A percentile compares a stretch with the other conserved stretches of the same genome.
Evolutionary conservation across 2,329 filamentous ascomycete species (phyloP).

Genomic region (Neonectria faginata): DNA sequence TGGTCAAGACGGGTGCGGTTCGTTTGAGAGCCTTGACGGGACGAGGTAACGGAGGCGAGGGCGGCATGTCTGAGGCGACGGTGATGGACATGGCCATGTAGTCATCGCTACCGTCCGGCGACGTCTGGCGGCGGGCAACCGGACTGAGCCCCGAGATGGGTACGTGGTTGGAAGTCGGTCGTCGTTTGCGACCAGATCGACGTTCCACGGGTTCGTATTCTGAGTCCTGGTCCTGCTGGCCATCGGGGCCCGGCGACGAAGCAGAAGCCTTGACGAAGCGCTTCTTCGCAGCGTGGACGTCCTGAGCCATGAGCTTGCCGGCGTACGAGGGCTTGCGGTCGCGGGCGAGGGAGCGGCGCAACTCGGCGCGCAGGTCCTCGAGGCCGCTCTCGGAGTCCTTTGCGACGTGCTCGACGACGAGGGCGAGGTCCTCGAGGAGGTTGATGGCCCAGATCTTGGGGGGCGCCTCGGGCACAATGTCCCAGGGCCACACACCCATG

Average conservation of each 20-base stretch:
- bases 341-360: conserved; percentile 45
- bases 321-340: conserved; percentile 47
- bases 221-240: conserved; percentile 33
- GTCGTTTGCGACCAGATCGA: conserved; percentile 38
- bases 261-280: conserved; percentile 41
- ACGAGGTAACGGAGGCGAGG: conserved; percentile 42
- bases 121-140: conserved; percentile 35
- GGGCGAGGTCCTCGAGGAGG: conserved; percentile 45
- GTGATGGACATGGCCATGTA: conserved; percentile 45
- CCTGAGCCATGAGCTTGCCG: conserved; percentile 46
- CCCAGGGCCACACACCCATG: conserved; percentile 47
- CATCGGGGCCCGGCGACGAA: conserved; percentile 37
- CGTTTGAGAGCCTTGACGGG: conserved; percentile 41
- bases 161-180: conserved; percentile 37
- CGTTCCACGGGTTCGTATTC: conserved; percentile 34
- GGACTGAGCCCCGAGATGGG: conserved; percentile 36
- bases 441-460: conserved; percentile 48
- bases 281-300: conserved; percentile 46
- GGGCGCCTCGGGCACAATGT: conserved; percentile 46
- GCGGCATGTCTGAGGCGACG: conserved; percentile 42
- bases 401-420: conserved; percentile 46
- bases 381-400: conserved; percentile 41
- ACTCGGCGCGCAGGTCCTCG: conserved; percentile 44
- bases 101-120: conserved; percentile 42
- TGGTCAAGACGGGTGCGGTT: conserved; percentile 35